Evolutionary conservation across 495 filamentous ascomycete species (phyloP).

Genomic region (Bombardia bombarda): DNA sequence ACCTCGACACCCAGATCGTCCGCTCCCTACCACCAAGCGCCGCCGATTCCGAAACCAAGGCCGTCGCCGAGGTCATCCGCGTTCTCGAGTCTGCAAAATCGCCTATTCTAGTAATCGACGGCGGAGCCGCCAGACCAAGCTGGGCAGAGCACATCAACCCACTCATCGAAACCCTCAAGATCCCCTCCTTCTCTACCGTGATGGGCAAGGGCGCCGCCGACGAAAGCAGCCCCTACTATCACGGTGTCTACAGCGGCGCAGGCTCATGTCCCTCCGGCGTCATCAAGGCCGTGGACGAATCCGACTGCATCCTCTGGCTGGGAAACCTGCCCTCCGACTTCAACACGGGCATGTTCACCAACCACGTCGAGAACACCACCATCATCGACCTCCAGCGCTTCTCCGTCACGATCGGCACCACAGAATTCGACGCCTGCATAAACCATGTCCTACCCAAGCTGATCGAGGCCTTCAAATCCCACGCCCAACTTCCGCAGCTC

Average conservation of each 20-base stretch:
- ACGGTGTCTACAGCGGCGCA: conserved; percentile 24
- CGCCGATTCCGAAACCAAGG: conserved; percentile 10
- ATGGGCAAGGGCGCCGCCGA: conserved; percentile 30
- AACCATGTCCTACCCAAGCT: conserved; percentile 22
- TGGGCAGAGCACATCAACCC: conserved; percentile 16
- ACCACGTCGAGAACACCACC: conserved; percentile 11
- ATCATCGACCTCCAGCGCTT: conserved; percentile 35
- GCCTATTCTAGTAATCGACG: conserved; percentile 28
- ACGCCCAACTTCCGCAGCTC: conserved; percentile 5
- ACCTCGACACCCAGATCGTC: conserved; percentile 14
- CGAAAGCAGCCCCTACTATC: conserved; percentile 21
- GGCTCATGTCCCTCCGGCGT: conserved; percentile 14
- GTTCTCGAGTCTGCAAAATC: conserved; percentile 14
- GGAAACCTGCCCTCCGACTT: conserved; percentile 25
- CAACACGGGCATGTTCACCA: conserved; percentile 33
- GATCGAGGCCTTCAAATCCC: conserved; percentile 11
- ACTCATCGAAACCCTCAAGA: conserved; percentile 22
- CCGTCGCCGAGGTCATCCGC: conserved; percentile 17
- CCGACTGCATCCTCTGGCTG: conserved; percentile 30
- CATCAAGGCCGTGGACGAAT: conserved; percentile 16
- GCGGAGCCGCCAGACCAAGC: conserved; percentile 17
- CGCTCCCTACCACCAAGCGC: conserved; percentile 9
- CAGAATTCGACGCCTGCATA: conserved; percentile 22
- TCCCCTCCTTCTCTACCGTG: conserved; percentile 24
- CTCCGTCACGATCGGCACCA: conserved; percentile 22